A percentile compares a stretch with the other conserved stretches of the same genome.
phyloP scores from a whole-genome alignment of 176 grass and related monocot species.

The Miscanthus lutarioriparius region DNA sequence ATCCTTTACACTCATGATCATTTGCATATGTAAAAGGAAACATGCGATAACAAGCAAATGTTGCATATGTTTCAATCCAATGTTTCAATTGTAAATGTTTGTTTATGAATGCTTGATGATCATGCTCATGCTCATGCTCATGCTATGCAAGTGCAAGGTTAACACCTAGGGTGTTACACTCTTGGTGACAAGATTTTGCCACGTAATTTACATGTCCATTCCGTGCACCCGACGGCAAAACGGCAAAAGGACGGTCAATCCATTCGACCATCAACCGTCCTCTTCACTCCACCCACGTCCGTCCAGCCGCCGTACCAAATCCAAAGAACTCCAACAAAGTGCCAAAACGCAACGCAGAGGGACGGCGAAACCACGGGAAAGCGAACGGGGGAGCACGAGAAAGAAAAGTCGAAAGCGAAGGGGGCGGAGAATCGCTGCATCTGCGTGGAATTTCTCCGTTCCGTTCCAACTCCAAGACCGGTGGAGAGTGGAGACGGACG shows the following conservation, averaged over 20 bases:
- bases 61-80: too few species aligned
- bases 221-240: not conserved
- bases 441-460: conserved; percentile 23
- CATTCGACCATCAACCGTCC: not conserved
- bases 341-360: not conserved
- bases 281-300: not conserved
- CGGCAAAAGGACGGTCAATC: not conserved
- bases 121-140: too few species aligned
- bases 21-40: too few species aligned
- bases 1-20: too few species aligned
- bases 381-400: not conserved
- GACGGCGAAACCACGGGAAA: not conserved
- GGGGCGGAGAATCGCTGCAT: not conserved
- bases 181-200: not conserved
- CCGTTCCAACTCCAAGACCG: not conserved
- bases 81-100: too few species aligned
- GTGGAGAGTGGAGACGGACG: not conserved
- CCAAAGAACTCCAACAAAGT: not conserved
- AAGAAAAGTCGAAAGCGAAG: not conserved
- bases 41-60: too few species aligned
- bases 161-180: too few species aligned
- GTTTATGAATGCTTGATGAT: too few species aligned
- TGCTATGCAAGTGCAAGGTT: too few species aligned
- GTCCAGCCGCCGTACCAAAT: not conserved
- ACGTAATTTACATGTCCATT: not conserved